A percentile compares a stretch with the other conserved stretches of the same genome.
These are phyloP conservation scores for Beauveria rudraprayagi DNA, from an alignment of 2,329 filamentous ascomycete species.

Conservation along the genomic window DNA sequence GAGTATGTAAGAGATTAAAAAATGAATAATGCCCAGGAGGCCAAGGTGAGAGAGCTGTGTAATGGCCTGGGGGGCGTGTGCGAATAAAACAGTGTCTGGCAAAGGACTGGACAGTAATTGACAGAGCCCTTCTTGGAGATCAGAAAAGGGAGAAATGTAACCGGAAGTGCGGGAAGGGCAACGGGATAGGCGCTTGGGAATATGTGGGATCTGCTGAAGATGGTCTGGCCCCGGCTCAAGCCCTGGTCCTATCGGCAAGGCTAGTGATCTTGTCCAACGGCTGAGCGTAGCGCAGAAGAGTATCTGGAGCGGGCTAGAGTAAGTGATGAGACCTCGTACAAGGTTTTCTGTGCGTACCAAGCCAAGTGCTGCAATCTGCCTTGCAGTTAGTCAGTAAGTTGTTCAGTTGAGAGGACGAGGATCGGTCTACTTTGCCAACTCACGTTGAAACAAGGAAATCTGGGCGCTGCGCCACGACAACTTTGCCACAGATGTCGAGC, in stretches of 20 bases:
- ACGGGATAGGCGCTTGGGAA: slow-evolving; percentile 1
- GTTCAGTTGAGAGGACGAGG: background rate
- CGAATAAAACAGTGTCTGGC: background rate
- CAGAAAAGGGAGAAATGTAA: background rate
- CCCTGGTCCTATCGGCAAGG: background rate
- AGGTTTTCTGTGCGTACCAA: background rate
- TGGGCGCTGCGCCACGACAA: background rate
- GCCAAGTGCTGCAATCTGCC: background rate
- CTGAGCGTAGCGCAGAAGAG: background rate
- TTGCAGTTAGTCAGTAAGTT: background rate
- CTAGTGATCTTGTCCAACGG: background rate
- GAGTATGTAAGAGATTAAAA: background rate
- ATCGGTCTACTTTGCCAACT: background rate
- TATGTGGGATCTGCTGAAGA: slow-evolving; percentile 8
- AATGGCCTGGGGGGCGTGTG: background rate
- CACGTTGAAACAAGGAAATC: background rate
- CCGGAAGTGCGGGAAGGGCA: background rate
- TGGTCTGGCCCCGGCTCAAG: background rate
- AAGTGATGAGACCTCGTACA: background rate
- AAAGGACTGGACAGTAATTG: background rate
- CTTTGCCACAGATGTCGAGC: slow-evolving; percentile 5
- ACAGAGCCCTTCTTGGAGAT: background rate
- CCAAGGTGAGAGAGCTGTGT: background rate
- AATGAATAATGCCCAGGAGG: background rate
- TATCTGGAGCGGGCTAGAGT: background rate